phyloP scores from a whole-genome alignment of 805 yeast genomes.

The Blastobotrys attinorum region DNA sequence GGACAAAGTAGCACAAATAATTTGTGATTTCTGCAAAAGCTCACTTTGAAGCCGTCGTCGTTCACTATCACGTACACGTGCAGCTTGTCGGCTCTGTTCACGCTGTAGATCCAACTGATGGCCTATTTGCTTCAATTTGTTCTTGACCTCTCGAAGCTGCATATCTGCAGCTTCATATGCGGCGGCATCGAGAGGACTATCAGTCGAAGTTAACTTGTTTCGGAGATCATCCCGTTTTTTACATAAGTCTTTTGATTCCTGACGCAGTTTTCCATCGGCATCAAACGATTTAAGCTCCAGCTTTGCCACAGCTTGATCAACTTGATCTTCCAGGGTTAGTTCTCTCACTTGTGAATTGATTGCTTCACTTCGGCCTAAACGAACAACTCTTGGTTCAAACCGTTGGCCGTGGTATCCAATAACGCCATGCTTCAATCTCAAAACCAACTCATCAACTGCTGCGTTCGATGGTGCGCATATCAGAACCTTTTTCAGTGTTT shows the following conservation, averaged over 20 bases:
- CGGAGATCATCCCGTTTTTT: conserved; percentile 51
- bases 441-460: conserved; percentile 90
- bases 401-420: conserved; percentile 33
- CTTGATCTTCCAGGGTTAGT: conserved; percentile 76
- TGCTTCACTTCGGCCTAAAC: conserved; percentile 86
- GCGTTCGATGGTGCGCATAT: conserved; percentile 99
- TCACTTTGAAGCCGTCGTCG: conserved; percentile 67
- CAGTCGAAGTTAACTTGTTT: conserved; percentile 26
- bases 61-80: conserved; percentile 70
- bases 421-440: conserved; percentile 73
- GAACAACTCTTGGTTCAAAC: conserved; percentile 61
- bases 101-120: conserved; percentile 69
- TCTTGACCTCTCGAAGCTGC: conserved; percentile 49
- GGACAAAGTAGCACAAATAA: conserved; percentile 85
- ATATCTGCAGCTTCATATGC: conserved; percentile 28
- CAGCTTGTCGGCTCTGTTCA: conserved; percentile 59
- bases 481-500: conserved; percentile 45
- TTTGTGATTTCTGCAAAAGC: conserved; percentile 64
- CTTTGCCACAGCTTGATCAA: conserved; percentile 38
- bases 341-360: conserved; percentile 76
- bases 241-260: conserved; percentile 44
- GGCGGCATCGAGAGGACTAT: conserved; percentile 18
- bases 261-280: conserved; percentile 39
- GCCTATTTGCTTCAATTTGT: conserved; percentile 59
- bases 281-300: conserved; percentile 4